Base-by-base conservation (phyloP, 2,329 filamentous ascomycete genomes). In the Penicillium sp. region DNA sequence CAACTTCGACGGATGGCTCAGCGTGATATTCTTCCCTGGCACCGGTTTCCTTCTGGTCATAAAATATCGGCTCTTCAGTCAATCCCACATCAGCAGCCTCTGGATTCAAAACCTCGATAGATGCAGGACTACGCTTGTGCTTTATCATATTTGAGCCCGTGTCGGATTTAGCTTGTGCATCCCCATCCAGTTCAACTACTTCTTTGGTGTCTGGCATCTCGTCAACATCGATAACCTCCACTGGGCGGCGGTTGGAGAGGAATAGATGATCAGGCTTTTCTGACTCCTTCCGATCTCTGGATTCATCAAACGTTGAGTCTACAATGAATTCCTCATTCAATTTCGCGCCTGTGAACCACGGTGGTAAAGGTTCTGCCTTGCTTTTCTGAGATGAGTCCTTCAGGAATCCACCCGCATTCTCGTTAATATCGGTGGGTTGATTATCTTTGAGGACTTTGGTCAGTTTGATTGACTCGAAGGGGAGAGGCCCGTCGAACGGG, bases 391-490 rank as follows among this genome's bases (percentile, higher is more conserved):
- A 59, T 20, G 64, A 54, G 22, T 81, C 79, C 60, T 78, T 83
- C 53, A 88, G 82, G 64, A 92, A 90, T 0, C 88, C 89, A 22
- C 88, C 88, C 35, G 84, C 50, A 77, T 76, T 61, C 73, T 79
- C 66, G 77, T 77, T 76, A 76, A 80, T 63, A 78, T 83, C 71
- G 78, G 82, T 70, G 75, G 81, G 26, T 76, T 78, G 11, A 78
- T 72, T 33, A 31, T 65, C 49, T 27, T 58, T 46, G 33, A 60
- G 77, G 1, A 80, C 82, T 49, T 84, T 86, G 43, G 89, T 85
- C 1, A 96, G 80, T 67, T 91, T 82, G 6, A 88, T 75, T 49
- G 82, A 93, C 64, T 96, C 92, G 67, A 99, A 99, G 0, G 94
- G 94, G 5, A 99, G 74, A 0, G 92, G 91, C 0, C 93, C 93